Conservation (phyloP, 2,329 filamentous ascomycete genomes). For the Monilinia vaccinii-corymbosi region DNA sequence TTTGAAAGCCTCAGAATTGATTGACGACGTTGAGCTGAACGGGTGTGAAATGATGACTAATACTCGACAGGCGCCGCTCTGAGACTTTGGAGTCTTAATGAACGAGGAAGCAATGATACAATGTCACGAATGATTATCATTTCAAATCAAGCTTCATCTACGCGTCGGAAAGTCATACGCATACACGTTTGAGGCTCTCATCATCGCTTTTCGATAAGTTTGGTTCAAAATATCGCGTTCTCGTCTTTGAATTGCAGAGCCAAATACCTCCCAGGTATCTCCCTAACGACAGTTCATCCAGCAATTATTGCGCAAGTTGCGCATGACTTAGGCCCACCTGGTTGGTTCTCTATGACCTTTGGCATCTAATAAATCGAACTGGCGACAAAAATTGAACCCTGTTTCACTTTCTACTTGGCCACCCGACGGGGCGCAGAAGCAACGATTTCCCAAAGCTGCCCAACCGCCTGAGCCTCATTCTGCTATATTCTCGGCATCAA, state of each 20-base stretch:
- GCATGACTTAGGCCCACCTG: background rate
- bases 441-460: background rate
- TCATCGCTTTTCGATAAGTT: slow-evolving; percentile 17
- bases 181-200: slow-evolving; percentile 16
- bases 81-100: slow-evolving; percentile 12
- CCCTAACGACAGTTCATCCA: slow-evolving; percentile 10
- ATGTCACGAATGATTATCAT: slow-evolving; percentile 22
- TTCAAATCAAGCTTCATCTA: slow-evolving; percentile 25
- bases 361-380: background rate
- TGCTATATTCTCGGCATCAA: background rate
- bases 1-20: slow-evolving; percentile 5
- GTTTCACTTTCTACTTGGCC: background rate
- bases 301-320: slow-evolving; percentile 10
- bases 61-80: background rate
- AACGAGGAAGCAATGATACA: slow-evolving; percentile 19
- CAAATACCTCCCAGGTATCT: slow-evolving; percentile 9
- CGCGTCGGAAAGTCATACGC: slow-evolving; percentile 26
- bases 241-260: background rate
- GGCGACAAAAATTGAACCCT: background rate
- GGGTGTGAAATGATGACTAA: slow-evolving; percentile 14
- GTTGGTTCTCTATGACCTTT: background rate
- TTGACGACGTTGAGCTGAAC: slow-evolving; percentile 19
- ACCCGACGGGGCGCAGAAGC: background rate
- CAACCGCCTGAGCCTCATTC: background rate
- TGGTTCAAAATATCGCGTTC: slow-evolving; percentile 23